Evolutionary conservation across 1,284 basidiomycete species (phyloP).

Genomic region (Serendipita sp.): DNA sequence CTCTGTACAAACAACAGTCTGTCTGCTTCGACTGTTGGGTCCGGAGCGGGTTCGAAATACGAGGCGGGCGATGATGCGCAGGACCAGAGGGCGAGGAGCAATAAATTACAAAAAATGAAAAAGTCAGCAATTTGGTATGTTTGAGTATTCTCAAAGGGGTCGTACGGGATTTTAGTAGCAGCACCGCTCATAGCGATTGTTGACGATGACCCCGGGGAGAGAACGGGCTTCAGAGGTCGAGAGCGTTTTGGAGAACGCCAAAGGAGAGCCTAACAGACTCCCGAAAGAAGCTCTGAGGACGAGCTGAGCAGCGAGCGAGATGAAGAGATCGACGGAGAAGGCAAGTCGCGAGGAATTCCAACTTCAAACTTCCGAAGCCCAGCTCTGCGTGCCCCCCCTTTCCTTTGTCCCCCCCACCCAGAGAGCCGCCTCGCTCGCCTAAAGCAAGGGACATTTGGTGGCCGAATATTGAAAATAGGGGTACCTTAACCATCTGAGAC

Average conservation of each 20-base stretch:
- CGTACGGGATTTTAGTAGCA: too few species aligned
- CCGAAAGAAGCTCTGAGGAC: not conserved
- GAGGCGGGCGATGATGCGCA: not conserved
- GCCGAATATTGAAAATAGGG: too few species aligned
- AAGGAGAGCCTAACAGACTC: not conserved
- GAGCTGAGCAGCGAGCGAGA: not conserved
- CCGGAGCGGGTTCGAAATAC: not conserved
- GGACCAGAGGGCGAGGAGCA: not conserved
- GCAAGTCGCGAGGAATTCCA: not conserved
- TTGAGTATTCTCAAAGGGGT: too few species aligned
- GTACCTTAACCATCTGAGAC: too few species aligned
- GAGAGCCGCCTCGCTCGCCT: too few species aligned
- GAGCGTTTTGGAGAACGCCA: not conserved
- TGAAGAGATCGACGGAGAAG: not conserved
- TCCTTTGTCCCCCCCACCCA: too few species aligned
- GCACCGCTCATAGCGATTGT: too few species aligned
- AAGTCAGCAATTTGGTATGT: not conserved
- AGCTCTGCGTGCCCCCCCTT: too few species aligned
- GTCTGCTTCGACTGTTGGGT: not conserved
- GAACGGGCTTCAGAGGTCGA: not conserved
- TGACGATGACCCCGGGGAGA: not conserved
- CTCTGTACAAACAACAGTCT: conserved; percentile 3
- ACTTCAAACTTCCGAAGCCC: too few species aligned
- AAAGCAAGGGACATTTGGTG: too few species aligned
- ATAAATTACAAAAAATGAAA: not conserved